A percentile compares a stretch with the other conserved stretches of the same genome.
Evolutionary conservation across 371 early-diverging fungal genomes (phyloP).

Genomic region (Zopfochytrium polystomum): DNA sequence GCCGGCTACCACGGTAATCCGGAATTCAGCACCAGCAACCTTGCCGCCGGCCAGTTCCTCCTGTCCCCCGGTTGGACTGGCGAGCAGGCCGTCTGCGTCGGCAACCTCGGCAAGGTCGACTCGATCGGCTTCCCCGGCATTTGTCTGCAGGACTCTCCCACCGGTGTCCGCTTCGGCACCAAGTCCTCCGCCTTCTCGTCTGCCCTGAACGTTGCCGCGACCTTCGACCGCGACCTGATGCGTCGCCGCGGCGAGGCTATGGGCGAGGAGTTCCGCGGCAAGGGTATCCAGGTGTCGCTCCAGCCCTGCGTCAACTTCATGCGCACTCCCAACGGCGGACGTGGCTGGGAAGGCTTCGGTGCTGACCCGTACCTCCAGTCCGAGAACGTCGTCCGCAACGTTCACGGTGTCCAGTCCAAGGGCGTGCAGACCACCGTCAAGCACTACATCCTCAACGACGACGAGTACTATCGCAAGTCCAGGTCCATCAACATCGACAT

Average conservation of each 20-base stretch:
- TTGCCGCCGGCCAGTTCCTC: neutral
- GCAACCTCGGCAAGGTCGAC: constrained; percentile 38
- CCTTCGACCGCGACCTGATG: constrained; percentile 54
- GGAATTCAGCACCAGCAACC: neutral
- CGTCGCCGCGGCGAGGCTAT: constrained; percentile 46
- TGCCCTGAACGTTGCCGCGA: constrained; percentile 54
- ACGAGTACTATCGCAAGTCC: constrained; percentile 35
- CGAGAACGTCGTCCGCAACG: constrained; percentile 9
- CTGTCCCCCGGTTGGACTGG: neutral
- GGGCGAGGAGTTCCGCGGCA: constrained; percentile 53
- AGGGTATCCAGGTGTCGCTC: constrained; percentile 31
- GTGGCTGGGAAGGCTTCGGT: constrained; percentile 60
- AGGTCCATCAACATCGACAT: constrained; percentile 42
- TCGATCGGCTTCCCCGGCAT: constrained; percentile 47
- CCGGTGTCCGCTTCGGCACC: constrained; percentile 45
- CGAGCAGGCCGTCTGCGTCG: constrained; percentile 35
- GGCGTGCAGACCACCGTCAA: constrained; percentile 44
- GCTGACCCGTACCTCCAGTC: constrained; percentile 59
- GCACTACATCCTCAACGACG: too few species aligned
- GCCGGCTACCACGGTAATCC: neutral
- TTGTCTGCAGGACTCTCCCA: constrained; percentile 58
- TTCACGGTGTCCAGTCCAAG: constrained; percentile 36
- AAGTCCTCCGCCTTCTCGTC: constrained; percentile 46
- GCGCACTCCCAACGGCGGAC: constrained; percentile 51
- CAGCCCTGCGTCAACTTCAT: constrained; percentile 36